Percentiles rank a stretch among this genome's conserved stretches.
Conservation (phyloP, 2,329 filamentous ascomycete genomes). For the Fusarium kyushuense region DNA sequence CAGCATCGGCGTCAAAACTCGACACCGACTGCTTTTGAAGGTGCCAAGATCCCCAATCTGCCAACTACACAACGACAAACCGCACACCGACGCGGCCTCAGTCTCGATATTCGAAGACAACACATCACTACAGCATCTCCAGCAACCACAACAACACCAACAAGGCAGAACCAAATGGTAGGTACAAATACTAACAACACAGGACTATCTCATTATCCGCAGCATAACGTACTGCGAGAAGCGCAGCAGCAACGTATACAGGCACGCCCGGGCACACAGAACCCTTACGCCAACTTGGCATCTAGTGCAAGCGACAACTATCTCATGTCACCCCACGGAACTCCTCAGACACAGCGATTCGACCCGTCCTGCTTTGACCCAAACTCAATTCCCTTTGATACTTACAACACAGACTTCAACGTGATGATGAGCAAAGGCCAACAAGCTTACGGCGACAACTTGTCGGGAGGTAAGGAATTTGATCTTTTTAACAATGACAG, state of each 20-base stretch:
- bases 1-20: slow-evolving; percentile 88
- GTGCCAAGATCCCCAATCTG: slow-evolving; percentile 75
- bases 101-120: slow-evolving; percentile 79
- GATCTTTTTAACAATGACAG: slow-evolving; percentile 63
- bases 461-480: slow-evolving; percentile 61
- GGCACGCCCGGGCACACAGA: slow-evolving; percentile 77
- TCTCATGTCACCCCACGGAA: slow-evolving; percentile 67
- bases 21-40: slow-evolving; percentile 82
- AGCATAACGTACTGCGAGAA: slow-evolving; percentile 85
- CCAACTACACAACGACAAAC: slow-evolving; percentile 60
- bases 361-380: slow-evolving; percentile 60
- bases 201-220: slow-evolving; percentile 68
- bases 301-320: slow-evolving; percentile 64
- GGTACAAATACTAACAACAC: slow-evolving; percentile 67
- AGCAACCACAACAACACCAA: slow-evolving; percentile 44
- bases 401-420: slow-evolving; percentile 59
- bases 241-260: slow-evolving; percentile 84
- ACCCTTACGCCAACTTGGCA: slow-evolving; percentile 51
- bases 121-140: slow-evolving; percentile 54
- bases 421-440: slow-evolving; percentile 63
- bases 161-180: slow-evolving; percentile 58
- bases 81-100: slow-evolving; percentile 84
- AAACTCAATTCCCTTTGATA: slow-evolving; percentile 61
- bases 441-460: slow-evolving; percentile 58
- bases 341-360: slow-evolving; percentile 67